Conservation (phyloP, 345 rosid species). For the Eucalyptus dawsonii region DNA sequence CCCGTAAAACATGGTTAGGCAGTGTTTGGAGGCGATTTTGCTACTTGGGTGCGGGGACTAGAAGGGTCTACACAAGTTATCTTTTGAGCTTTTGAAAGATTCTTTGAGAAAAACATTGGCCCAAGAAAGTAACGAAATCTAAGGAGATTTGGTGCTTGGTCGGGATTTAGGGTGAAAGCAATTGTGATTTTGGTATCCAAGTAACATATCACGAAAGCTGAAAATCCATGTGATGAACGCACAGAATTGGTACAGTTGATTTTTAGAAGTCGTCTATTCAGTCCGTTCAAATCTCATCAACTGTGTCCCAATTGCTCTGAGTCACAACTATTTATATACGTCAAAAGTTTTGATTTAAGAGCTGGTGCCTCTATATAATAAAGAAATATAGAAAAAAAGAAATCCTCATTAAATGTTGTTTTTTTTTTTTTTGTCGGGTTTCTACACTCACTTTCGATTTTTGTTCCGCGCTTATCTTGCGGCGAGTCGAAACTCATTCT, state of each 20-base stretch:
- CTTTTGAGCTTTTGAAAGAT: neutral
- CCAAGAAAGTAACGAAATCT: neutral
- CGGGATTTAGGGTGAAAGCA: neutral
- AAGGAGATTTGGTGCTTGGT: neutral
- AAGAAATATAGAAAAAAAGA: neutral
- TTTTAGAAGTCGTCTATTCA: fast-evolving
- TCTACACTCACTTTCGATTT: no score
- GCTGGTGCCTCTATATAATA: neutral
- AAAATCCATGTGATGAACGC: neutral
- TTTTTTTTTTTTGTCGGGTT: no score
- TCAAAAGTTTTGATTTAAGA: fast-evolving
- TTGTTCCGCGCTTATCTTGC: no score
- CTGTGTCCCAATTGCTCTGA: fast-evolving
- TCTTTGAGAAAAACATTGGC: neutral
- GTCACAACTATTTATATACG: fast-evolving
- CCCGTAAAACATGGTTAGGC: neutral
- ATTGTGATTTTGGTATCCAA: neutral
- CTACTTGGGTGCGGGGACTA: neutral
- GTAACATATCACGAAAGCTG: neutral
- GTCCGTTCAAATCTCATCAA: fast-evolving
- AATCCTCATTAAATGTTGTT: neutral
- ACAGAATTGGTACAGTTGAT: fast-evolving
- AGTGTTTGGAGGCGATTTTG: neutral
- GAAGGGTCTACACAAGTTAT: neutral
- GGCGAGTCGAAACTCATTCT: no score